Evolutionary conservation across 192 early-diverging fungal genomes (phyloP).

Genomic region (Backusella morwellensis): DNA sequence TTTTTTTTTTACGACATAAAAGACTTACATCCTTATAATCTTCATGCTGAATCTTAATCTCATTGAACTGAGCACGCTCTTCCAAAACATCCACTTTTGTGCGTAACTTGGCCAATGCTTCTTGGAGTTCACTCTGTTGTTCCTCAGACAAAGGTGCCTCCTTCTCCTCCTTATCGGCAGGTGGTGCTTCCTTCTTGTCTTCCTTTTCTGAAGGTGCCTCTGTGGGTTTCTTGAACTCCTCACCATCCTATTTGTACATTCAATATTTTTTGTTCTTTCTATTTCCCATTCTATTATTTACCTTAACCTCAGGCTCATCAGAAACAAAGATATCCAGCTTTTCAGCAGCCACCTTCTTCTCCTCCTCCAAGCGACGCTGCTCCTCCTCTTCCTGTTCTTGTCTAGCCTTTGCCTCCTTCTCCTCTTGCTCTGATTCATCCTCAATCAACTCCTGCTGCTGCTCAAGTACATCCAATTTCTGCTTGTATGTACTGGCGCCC

Average conservation of each 20-base stretch:
- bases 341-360: slow-evolving; percentile 12
- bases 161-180: slow-evolving; percentile 6
- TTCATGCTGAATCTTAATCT: slow-evolving; percentile 58
- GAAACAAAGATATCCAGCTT: slow-evolving; percentile 17
- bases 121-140: slow-evolving; percentile 56
- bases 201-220: slow-evolving; percentile 8
- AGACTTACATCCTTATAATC: slow-evolving; percentile 60
- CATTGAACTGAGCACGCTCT: slow-evolving; percentile 61
- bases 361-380: slow-evolving; percentile 4
- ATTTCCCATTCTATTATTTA: not conserved
- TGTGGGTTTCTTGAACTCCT: not conserved
- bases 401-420: slow-evolving; percentile 60
- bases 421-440: slow-evolving; percentile 90
- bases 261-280: not conserved
- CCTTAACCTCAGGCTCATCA: slow-evolving; percentile 10
- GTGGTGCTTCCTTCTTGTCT: not conserved
- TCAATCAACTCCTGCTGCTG: slow-evolving; percentile 97
- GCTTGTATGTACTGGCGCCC: slow-evolving; percentile 88
- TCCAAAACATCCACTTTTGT: slow-evolving; percentile 57
- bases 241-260: not conserved
- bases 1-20: not conserved
- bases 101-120: slow-evolving; percentile 54
- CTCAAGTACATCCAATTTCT: slow-evolving; percentile 90
- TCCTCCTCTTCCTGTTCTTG: slow-evolving; percentile 41
- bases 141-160: slow-evolving; percentile 46